phyloP scores from a whole-genome alignment of 2,329 filamentous ascomycete species.

The Xylaria sp. region DNA sequence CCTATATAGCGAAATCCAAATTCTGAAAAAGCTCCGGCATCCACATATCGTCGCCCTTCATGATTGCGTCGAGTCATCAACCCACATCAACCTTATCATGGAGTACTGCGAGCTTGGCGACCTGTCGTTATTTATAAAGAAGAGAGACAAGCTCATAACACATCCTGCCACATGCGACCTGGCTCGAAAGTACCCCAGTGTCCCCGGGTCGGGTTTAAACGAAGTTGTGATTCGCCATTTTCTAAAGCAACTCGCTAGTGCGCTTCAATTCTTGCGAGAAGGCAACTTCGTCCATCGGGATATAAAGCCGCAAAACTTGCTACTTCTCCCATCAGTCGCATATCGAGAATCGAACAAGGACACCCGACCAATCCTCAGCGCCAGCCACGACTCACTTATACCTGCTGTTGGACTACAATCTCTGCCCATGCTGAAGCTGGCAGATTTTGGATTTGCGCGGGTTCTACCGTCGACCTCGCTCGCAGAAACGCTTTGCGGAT shows the following conservation, averaged over 20 bases:
- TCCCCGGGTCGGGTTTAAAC: slow-evolving; percentile 84
- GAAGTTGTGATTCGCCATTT: slow-evolving; percentile 98
- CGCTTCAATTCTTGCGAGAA: slow-evolving; percentile 85
- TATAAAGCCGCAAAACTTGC: slow-evolving; percentile 95
- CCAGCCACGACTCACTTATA: slow-evolving; percentile 82
- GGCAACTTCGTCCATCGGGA: slow-evolving; percentile 95
- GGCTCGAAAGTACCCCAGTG: slow-evolving; percentile 91
- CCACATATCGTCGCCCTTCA: slow-evolving; percentile 97
- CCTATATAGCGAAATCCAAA: slow-evolving; percentile 93
- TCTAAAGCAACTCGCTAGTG: slow-evolving; percentile 92
- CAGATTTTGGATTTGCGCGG: slow-evolving; percentile 98
- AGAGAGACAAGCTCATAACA: slow-evolving; percentile 81
- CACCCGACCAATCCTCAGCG: slow-evolving; percentile 76
- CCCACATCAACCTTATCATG: slow-evolving; percentile 97
- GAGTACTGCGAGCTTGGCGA: slow-evolving; percentile 98
- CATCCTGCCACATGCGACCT: slow-evolving; percentile 88
- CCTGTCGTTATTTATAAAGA: slow-evolving; percentile 95
- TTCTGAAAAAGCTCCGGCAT: slow-evolving; percentile 91
- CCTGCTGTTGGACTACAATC: slow-evolving; percentile 84
- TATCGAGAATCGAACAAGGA: slow-evolving; percentile 72
- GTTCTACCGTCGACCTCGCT: slow-evolving; percentile 90
- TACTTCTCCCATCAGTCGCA: slow-evolving; percentile 83
- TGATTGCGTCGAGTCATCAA: slow-evolving; percentile 87
- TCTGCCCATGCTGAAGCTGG: slow-evolving; percentile 95
- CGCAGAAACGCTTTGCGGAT: slow-evolving; percentile 95